Evolutionary conservation across 371 early-diverging fungal genomes (phyloP), one percentile per base, ranked within the genome.

Genomic region (Mortierella sp.): DNA sequence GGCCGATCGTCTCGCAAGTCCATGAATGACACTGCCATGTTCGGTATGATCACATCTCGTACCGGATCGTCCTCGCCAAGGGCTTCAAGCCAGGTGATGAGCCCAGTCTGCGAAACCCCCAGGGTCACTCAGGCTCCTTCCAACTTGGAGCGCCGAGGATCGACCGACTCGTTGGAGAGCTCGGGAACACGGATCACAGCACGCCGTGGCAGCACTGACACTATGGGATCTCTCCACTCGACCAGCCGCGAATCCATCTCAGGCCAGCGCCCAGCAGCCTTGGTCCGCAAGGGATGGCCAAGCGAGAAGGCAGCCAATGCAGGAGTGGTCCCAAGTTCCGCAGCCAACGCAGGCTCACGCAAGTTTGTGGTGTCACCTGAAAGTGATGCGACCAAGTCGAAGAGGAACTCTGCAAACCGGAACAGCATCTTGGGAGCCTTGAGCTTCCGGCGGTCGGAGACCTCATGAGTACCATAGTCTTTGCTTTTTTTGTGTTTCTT

Each of bases 211-310:
- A 76, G 77, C 48, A 52, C 60, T 13, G 77, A 76, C 55, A 65
- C 70, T 14, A 53, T 51, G 12, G 28, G 41, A 13, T 72, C 72
- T 19, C 44, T 31, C 51, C 49, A 61, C 25, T 62, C 67, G 19
- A 57, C 27, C 24, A 54, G 65, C 21, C 74, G 74, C 12, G 77
- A 76, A 21, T 76, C 77, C 44, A 59, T 50, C 14, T 69, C 70
- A 17, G 47, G 70, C 6, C 28, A 46, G 5, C 50, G 77, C 3
- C 77, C 77, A 14, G 57, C 76, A 19, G 70, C 77, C 2, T 45
- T 65, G 70, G 77, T 76, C 1, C 60, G 77, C 17, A 76, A 76
- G 57, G 77, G 77, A 5, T 76, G 77, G 77, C 77, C 77, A 49
- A 76, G 77, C 43, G 77, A 76, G 63, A 76, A 76, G 63, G 77